Evolutionary conservation across 371 early-diverging fungal species (phyloP), one percentile per base, ranked within the genome.

Genomic region (Mortierella sp.): DNA sequence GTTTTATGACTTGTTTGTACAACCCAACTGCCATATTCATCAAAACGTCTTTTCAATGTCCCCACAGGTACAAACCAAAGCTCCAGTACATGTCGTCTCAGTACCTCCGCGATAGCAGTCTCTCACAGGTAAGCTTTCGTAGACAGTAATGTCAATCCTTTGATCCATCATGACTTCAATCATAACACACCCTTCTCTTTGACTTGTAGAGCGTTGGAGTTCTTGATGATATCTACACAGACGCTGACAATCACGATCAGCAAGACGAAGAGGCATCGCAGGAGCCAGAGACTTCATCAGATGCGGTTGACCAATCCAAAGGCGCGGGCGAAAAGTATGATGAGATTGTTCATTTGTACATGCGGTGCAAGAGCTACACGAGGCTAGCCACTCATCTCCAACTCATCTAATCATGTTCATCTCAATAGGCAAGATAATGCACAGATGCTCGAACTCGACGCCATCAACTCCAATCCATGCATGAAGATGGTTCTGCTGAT

Each of bases 401-500:
- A 8, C 10, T 39, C 39, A 10, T 39, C 14, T 14, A 14, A 43
- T 43, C 44, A 27, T 1, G 0, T 13, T 22, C 4, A 16, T 13
- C 9, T 22, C 31, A 9, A 3, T 44, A 67, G 74, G 22, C 25
- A 14, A 8, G 28, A 34, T 3, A 57, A 63, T n/a, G n/a, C 44
- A 13, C 65, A 65, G 19, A 53, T 31, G n/a, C 50, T 82, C 1
- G 88, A 88, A 44, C 57, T 86, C 54, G 90, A 89, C 63, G 50
- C 73, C 1, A 72, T 90, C 67, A 90, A 89, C 67, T 27, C 78
- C 21, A 86, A 90, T 50, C 78, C 85, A 2, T 89, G 90, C 63
- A 89, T 91, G 90, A 60, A 68, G 44, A 63, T 76, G 24, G 59
- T 90, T 16, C 47, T 86, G 8, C 69, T 78, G 25, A 68, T 86